These are phyloP conservation scores for Raffaelea arxii DNA, from an alignment of 2,329 filamentous ascomycete species.

Conservation along the genomic window DNA sequence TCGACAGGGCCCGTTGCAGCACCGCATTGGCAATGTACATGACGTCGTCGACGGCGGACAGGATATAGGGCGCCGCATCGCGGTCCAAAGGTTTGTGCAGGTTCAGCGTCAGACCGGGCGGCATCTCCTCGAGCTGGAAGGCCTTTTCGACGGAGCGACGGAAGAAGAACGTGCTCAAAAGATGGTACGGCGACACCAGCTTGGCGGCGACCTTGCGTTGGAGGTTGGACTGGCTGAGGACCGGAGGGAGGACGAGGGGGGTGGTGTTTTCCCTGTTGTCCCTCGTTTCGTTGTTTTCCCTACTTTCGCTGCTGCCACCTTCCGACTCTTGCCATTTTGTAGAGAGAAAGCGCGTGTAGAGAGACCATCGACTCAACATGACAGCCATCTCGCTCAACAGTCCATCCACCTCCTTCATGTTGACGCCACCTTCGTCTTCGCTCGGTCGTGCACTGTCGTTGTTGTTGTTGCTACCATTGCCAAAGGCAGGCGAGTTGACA, in stretches of 20 bases:
- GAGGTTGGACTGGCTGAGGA: slow-evolving; percentile 71
- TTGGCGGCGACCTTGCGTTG: slow-evolving; percentile 67
- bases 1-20: slow-evolving; percentile 75
- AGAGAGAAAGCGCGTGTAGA: slow-evolving; percentile 83
- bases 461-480: slow-evolving; percentile 15
- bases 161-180: slow-evolving; percentile 94
- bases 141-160: slow-evolving; percentile 93
- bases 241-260: slow-evolving; percentile 56
- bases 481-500: slow-evolving; percentile 65
- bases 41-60: slow-evolving; percentile 91
- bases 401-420: slow-evolving; percentile 92
- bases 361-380: slow-evolving; percentile 88
- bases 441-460: slow-evolving; percentile 44
- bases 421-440: slow-evolving; percentile 88
- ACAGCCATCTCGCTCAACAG: slow-evolving; percentile 79
- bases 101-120: slow-evolving; percentile 68
- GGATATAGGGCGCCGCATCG: slow-evolving; percentile 80
- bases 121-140: slow-evolving; percentile 90
- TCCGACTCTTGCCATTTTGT: too few relatives aligned
- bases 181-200: slow-evolving; percentile 73
- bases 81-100: slow-evolving; percentile 60
- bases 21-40: slow-evolving; percentile 99
- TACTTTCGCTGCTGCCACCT: too few relatives aligned
- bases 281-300: too few relatives aligned
- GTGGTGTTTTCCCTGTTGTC: too few relatives aligned